Base-by-base conservation (phyloP, 805 yeast species). In the Wickerhamiella cacticola region DNA sequence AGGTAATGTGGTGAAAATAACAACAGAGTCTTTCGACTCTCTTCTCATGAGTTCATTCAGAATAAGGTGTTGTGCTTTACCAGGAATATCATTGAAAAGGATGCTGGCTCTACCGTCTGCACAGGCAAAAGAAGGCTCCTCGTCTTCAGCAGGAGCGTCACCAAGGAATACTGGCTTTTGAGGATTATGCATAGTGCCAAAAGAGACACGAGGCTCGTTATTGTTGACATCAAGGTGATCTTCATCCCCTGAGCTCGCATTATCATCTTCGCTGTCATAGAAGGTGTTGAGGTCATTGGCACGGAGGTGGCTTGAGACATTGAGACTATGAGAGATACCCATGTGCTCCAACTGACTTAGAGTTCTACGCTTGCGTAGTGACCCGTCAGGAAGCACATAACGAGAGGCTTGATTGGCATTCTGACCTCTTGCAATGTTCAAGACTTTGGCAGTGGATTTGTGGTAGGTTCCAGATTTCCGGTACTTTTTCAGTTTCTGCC, bases 1-100 rank as follows among this genome's bases (percentile, higher is more conserved):
- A 0, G 98, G 97, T 28, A 89, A 67, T 0, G 97, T 92, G 0
- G 96, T 79, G 59, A 89, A 84, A 2, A 89, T 75, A 7, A 92
- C 77, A 1, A 79, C 85, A 0, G 95, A 77, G 19, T 68, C 66
- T 5, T 68, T 64, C 0, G 95, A 85, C 22, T 75, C 63, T 19
- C 68, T 68, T 41, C 66, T 66, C 95, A 89, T 88, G 51, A 89
- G 68, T 55, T 86, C 95, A 62, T 89, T 89, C 55, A 92, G 67
- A 44, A 92, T 81, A 45, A 89, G 62, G 60, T 88, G 95, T 62
- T 89, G 98, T 0, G 94, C 92, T 55, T 78, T 76, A 7, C 95
- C 92, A 0, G 96, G 95, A n/a, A 89, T 64, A 52, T 84, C 92
- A 60, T 86, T 82, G 64, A 88, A 88, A 1, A 82, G 73, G 18